Base-by-base conservation (phyloP, 176 grass and related monocot species). In the Juncus effusus region DNA sequence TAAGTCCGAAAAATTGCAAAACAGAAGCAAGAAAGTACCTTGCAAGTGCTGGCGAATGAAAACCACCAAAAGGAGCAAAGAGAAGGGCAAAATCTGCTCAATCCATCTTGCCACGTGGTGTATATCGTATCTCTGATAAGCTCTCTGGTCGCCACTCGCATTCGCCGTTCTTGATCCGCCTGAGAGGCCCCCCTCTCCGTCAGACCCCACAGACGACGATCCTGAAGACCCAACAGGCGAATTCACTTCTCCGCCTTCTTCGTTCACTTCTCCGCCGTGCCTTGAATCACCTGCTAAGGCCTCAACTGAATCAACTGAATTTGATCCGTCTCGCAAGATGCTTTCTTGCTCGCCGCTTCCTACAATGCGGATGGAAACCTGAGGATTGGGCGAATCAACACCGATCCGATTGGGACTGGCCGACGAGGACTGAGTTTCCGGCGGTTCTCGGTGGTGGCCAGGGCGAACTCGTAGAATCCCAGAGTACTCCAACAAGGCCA, bases 11-110 rank as follows among this genome's bases (percentile, higher is more conserved):
- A 37, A 61, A 42, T 36, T 14, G 5, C 51, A 10, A 49, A 64
- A 41, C 2, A 63, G 7, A 7, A 75, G 2, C 41, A 52, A 60
- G 8, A 44, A 13, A 51, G 74, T 77, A 97, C 94, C 94, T 89
- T 97, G 94, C 54, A 97, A 78, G 74, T 97, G 94, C 54, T 97
- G 94, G 45, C 94, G 84, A 74, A 97, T 97, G 77, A 97, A 97
- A 59, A 97, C 94, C 60, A 97, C 94, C 37, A 97, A 77, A 15
- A 97, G 78, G 45, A 97, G 85, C 82, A 97, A 80, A 6, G 94
- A 97, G 72, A 97, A 97, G 2, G 94, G 94, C 54, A 97, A 63
- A 79, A 97, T 84, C 75, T 97, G 94, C 69, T 97, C 94, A 16
- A 97, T 86, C 94, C 94, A 97, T 75, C 85, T 67, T 3, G 94